Percentiles rank a stretch among this genome's conserved stretches.
These are phyloP conservation scores for Aspergillus sp. DNA, from an alignment of 2,329 filamentous ascomycete genomes.

Conservation along the genomic window DNA sequence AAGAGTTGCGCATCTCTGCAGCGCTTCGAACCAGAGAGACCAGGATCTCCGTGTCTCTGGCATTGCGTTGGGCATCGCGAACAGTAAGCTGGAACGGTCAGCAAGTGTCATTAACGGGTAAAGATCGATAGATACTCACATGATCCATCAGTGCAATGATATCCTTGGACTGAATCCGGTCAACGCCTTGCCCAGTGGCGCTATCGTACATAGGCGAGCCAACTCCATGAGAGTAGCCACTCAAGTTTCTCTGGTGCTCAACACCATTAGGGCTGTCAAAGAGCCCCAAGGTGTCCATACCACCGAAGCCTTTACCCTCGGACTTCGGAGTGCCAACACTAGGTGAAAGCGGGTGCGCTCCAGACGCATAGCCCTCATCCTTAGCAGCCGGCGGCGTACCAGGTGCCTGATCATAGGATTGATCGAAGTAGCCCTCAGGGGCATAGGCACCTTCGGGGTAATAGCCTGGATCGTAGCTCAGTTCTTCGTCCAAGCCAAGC, in stretches of 20 bases:
- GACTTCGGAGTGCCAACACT: constrained; percentile 43
- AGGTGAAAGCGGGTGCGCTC: constrained; percentile 51
- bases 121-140: constrained; percentile 41
- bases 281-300: constrained; percentile 46
- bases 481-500: constrained; percentile 48
- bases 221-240: constrained; percentile 89
- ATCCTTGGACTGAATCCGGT: constrained; percentile 90
- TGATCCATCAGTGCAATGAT: constrained; percentile 98
- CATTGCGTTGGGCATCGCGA: constrained; percentile 90
- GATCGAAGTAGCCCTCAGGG: constrained; percentile 32
- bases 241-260: constrained; percentile 60
- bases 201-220: constrained; percentile 83
- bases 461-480: constrained; percentile 55
- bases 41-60: constrained; percentile 91
- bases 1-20: constrained; percentile 93
- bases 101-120: constrained; percentile 8
- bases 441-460: constrained; percentile 42
- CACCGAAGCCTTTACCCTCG: constrained; percentile 43
- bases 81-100: constrained; percentile 65
- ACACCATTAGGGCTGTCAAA: constrained; percentile 42
- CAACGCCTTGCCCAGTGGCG: constrained; percentile 77
- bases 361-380: constrained; percentile 91
- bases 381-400: constrained; percentile 56
- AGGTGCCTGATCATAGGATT: constrained; percentile 34
- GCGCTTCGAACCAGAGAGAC: constrained; percentile 90